Percentiles rank a stretch among this genome's conserved stretches.
Evolutionary conservation across 2,329 filamentous ascomycete genomes (phyloP).

Genomic region (Xylariales sp.): DNA sequence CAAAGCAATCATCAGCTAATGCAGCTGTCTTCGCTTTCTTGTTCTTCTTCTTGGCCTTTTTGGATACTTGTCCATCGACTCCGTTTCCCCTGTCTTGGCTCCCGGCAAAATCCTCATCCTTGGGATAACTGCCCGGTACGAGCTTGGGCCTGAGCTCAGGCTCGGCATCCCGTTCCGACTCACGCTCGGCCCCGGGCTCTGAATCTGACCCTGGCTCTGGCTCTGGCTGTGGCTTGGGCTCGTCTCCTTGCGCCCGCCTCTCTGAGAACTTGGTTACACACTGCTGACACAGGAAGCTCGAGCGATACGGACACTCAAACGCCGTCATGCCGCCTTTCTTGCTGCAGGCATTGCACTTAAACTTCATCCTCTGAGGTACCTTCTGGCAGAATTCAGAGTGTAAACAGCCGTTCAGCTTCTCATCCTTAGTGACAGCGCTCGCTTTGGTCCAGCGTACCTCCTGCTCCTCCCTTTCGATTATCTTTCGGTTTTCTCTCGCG

Average conservation of each 20-base stretch:
- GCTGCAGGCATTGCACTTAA: constrained; percentile 18
- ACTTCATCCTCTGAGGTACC: constrained; percentile 16
- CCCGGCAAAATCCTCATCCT: neutral
- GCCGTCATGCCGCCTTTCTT: constrained; percentile 18
- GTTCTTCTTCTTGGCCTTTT: constrained; percentile 7
- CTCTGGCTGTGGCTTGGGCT: neutral
- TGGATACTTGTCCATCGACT: neutral
- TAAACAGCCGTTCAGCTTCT: constrained; percentile 16
- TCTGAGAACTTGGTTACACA: constrained; percentile 17
- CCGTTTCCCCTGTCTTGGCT: constrained; percentile 1
- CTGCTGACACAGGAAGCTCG: constrained; percentile 17
- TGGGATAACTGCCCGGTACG: neutral
- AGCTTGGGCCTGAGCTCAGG: neutral
- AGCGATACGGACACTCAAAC: constrained; percentile 21
- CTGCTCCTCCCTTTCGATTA: constrained; percentile 14
- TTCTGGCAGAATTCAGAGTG: constrained; percentile 20
- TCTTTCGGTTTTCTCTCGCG: neutral
- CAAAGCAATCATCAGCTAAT: neutral
- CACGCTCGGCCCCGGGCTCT: neutral
- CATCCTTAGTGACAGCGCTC: constrained; percentile 13
- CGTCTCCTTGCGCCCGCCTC: constrained; percentile 10
- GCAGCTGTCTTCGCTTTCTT: neutral
- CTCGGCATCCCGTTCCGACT: neutral
- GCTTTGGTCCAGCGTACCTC: constrained; percentile 15
- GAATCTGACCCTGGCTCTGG: neutral